A percentile compares a stretch with the other conserved stretches of the same genome.
Evolutionary conservation across 2,329 filamentous ascomycete species (phyloP).

Genomic region (Helotiales sp.): DNA sequence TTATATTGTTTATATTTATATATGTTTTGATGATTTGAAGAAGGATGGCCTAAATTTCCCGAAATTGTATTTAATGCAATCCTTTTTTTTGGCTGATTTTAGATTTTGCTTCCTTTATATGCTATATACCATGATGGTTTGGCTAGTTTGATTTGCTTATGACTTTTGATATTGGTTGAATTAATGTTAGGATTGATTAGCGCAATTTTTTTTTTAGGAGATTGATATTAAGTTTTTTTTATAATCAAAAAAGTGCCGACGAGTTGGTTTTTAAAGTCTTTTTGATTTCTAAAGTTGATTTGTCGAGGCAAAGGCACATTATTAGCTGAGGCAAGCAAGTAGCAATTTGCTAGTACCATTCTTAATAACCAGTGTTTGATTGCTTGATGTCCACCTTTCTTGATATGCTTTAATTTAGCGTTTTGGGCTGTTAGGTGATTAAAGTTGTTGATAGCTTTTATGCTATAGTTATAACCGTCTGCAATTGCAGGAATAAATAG

Average conservation of each 20-base stretch:
- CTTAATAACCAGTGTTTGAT: constrained; percentile 12
- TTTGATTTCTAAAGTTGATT: constrained; percentile 4
- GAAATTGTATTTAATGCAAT: no score
- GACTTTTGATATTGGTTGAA: background rate
- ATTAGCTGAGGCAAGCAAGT: background rate
- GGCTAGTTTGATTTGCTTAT: background rate
- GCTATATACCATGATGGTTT: background rate
- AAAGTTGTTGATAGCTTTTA: constrained; percentile 13
- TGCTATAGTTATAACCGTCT: constrained; percentile 17
- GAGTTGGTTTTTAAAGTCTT: constrained; percentile 1
- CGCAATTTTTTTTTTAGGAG: no score
- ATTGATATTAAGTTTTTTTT: background rate
- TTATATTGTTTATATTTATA: no score
- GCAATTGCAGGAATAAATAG: no score
- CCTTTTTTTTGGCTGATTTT: no score
- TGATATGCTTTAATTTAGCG: constrained; percentile 7
- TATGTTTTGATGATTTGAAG: no score
- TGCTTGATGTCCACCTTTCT: constrained; percentile 3
- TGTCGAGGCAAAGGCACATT: background rate
- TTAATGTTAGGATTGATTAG: no score
- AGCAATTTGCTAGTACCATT: no score
- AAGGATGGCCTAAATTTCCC: no score
- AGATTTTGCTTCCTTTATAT: background rate
- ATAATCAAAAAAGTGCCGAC: background rate
- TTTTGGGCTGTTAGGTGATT: constrained; percentile 16